These are phyloP conservation scores for Hypomontagnella monticulosa DNA, from an alignment of 495 filamentous ascomycete genomes.

Conservation along the genomic window DNA sequence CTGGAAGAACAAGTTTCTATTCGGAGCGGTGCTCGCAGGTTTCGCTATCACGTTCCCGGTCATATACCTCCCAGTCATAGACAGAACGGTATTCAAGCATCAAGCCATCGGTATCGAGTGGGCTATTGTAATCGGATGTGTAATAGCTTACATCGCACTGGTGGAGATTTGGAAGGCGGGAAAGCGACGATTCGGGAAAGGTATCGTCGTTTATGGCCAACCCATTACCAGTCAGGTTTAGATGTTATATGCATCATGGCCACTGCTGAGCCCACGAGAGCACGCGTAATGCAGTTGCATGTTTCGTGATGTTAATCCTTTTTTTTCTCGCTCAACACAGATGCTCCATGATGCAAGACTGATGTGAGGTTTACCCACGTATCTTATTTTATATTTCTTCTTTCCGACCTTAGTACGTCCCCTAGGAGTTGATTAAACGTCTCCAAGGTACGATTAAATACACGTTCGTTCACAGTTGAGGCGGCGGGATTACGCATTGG, in stretches of 20 bases:
- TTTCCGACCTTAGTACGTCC: no score
- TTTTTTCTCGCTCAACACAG: no score
- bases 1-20: slow-evolving; percentile 67
- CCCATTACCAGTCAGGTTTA: slow-evolving; percentile 5
- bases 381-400: no score
- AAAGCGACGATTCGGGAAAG: slow-evolving; percentile 49
- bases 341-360: no score
- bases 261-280: not conserved
- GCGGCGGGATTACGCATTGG: no score
- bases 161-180: slow-evolving; percentile 65
- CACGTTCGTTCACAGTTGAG: no score
- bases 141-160: slow-evolving; percentile 56
- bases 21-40: slow-evolving; percentile 64
- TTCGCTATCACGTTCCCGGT: slow-evolving; percentile 67
- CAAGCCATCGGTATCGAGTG: slow-evolving; percentile 66
- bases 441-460: no score
- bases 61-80: slow-evolving; percentile 65
- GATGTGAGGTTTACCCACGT: no score
- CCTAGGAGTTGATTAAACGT: no score
- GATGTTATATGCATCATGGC: not conserved
- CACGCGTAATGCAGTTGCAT: not conserved
- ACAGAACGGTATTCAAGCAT: slow-evolving; percentile 66
- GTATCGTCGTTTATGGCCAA: slow-evolving; percentile 1
- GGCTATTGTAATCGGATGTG: slow-evolving; percentile 62
- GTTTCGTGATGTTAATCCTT: not conserved